Conservation (phyloP, 2,329 filamentous ascomycete genomes). For the Colletotrichum phormii region DNA sequence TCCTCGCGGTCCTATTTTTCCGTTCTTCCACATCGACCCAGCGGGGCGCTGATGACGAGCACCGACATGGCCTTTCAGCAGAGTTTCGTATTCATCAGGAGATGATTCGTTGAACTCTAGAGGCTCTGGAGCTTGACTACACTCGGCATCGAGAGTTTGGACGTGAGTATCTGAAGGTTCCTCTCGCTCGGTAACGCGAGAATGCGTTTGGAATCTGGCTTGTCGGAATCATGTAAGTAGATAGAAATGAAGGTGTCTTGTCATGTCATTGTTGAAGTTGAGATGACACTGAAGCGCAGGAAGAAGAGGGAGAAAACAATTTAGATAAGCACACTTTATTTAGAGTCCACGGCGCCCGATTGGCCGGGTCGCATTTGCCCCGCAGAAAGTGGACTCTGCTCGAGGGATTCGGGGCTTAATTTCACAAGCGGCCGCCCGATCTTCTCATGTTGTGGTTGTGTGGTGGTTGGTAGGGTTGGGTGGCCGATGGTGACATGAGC, state of each 20-base stretch:
- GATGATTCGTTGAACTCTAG: background rate
- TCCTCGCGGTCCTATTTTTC: background rate
- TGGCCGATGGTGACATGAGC: background rate
- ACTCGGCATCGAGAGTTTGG: background rate
- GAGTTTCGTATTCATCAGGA: background rate
- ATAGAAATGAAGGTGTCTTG: background rate
- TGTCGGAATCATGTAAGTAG: background rate
- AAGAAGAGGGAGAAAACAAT: background rate
- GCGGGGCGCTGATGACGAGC: background rate
- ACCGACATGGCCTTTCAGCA: background rate
- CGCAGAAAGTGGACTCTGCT: background rate
- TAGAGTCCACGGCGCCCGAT: background rate
- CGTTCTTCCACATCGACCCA: background rate
- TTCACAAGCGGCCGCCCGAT: background rate
- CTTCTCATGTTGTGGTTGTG: background rate
- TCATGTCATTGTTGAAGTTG: background rate
- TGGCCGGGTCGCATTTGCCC: slow-evolving; percentile 6
- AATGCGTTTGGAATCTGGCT: background rate
- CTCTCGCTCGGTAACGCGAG: background rate
- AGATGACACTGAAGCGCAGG: background rate
- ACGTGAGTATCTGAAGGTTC: background rate
- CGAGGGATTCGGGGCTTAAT: background rate
- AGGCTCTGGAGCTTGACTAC: background rate
- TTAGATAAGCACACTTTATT: background rate
- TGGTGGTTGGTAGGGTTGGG: background rate